Percentiles rank a stretch among this genome's conserved stretches.
Evolutionary conservation across 1,284 basidiomycete species (phyloP).

Genomic region (Trichosporon sp.): DNA sequence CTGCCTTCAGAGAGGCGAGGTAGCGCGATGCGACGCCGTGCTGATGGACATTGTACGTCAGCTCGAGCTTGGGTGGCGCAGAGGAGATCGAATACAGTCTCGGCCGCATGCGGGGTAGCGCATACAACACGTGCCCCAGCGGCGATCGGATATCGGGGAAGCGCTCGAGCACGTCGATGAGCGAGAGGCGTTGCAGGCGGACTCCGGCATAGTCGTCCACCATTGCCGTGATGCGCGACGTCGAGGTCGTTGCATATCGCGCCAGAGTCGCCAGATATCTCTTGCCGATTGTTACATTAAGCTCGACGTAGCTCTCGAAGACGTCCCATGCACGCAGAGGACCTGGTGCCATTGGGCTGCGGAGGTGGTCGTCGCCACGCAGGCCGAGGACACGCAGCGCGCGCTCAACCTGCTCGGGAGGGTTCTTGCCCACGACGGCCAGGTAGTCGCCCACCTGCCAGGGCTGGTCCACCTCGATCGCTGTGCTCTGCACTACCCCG

Average conservation of each 20-base stretch:
- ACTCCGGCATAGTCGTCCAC: neutral
- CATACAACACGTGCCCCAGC: slow-evolving; percentile 52
- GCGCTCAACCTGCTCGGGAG: slow-evolving; percentile 36
- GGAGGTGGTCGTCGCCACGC: slow-evolving; percentile 50
- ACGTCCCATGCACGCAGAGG: slow-evolving; percentile 43
- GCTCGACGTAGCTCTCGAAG: slow-evolving; percentile 46
- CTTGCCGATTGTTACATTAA: neutral
- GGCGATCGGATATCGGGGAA: slow-evolving; percentile 39
- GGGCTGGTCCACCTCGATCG: slow-evolving; percentile 30
- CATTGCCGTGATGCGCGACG: neutral
- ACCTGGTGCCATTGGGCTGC: slow-evolving; percentile 45
- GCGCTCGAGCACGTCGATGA: slow-evolving; percentile 20
- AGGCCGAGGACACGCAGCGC: slow-evolving; percentile 49
- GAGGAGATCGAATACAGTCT: slow-evolving; percentile 56
- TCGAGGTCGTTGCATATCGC: neutral
- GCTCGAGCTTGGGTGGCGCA: slow-evolving; percentile 52
- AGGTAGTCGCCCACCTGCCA: slow-evolving; percentile 53
- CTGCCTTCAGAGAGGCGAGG: slow-evolving; percentile 49
- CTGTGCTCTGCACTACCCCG: slow-evolving; percentile 32
- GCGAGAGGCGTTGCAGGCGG: neutral
- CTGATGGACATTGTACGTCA: slow-evolving; percentile 53
- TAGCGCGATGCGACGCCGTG: slow-evolving; percentile 54
- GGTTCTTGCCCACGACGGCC: slow-evolving; percentile 35
- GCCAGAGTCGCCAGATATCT: neutral
- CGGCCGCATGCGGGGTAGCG: slow-evolving; percentile 49